Evolutionary conservation across 2,329 filamentous ascomycete species (phyloP).

Genomic region (Westerdykella ornata): DNA sequence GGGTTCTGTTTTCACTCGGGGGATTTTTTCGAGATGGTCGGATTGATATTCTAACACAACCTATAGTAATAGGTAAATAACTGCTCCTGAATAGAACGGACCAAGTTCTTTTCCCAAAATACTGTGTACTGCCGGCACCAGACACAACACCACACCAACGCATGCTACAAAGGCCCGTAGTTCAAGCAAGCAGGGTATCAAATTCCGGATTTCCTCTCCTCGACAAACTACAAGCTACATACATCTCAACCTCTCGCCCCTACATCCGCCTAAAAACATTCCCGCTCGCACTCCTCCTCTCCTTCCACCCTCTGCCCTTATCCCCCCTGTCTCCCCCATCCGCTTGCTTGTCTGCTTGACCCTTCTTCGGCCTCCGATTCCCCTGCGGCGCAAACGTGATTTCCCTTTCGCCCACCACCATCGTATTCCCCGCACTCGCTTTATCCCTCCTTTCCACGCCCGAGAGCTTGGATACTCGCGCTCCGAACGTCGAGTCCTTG

Average conservation of each 20-base stretch:
- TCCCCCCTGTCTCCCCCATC: conserved; percentile 27
- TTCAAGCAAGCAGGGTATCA: conserved; percentile 1
- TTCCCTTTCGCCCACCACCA: conserved; percentile 51
- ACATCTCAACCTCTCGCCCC: not conserved
- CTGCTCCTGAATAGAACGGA: no score
- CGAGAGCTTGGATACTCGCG: conserved; percentile 43
- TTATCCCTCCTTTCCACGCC: conserved; percentile 25
- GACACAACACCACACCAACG: not conserved
- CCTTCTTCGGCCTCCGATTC: conserved; percentile 34
- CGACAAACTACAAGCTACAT: not conserved
- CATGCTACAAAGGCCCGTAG: no score
- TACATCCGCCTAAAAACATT: conserved; percentile 67
- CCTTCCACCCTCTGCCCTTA: conserved; percentile 31
- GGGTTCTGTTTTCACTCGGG: no score
- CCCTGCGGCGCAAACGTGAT: conserved; percentile 65
- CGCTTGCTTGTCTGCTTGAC: conserved; percentile 9
- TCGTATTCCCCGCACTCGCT: conserved; percentile 18
- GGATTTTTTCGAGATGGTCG: no score
- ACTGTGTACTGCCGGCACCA: no score
- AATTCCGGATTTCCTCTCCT: not conserved
- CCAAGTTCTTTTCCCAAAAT: no score
- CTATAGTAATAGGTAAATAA: no score
- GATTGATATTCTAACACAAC: no score
- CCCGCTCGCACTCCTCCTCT: conserved; percentile 64
- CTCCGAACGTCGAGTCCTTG: conserved; percentile 53